phyloP scores from a whole-genome alignment of 768 basidiomycete species.

The Brasilioporus rufonigricans region DNA sequence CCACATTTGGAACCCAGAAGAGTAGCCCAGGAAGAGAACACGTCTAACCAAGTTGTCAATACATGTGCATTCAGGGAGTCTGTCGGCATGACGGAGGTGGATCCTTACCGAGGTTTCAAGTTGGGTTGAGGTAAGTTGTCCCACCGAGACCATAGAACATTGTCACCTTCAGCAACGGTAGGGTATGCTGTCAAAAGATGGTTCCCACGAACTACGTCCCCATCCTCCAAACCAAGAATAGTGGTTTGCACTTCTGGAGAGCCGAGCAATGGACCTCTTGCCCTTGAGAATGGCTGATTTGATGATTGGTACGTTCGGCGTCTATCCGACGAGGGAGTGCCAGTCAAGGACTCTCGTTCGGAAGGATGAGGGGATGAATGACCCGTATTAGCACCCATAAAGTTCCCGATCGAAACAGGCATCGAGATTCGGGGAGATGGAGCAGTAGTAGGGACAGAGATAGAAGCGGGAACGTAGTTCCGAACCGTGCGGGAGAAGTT shows the following conservation, averaged over 20 bases:
- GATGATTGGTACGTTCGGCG: constrained; percentile 8
- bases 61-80: neutral
- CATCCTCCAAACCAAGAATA: constrained; percentile 24
- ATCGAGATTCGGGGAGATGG: constrained; percentile 50
- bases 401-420: constrained; percentile 47
- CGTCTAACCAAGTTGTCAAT: constrained; percentile 30
- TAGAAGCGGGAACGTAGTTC: constrained; percentile 48
- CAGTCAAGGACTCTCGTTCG: constrained; percentile 10
- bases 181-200: constrained; percentile 27
- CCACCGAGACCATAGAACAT: constrained; percentile 34
- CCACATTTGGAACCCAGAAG: constrained; percentile 57
- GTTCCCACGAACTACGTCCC: constrained; percentile 15
- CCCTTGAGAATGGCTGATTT: constrained; percentile 8
- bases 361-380: constrained; percentile 27
- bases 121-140: constrained; percentile 22
- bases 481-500: constrained; percentile 52
- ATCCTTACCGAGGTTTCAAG: constrained; percentile 20
- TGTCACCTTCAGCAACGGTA: constrained; percentile 31
- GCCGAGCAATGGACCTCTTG: constrained; percentile 34
- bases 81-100: neutral
- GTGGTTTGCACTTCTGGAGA: constrained; percentile 17
- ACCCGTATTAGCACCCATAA: constrained; percentile 32
- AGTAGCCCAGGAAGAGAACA: constrained; percentile 54
- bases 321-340: constrained; percentile 10
- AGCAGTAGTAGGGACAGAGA: constrained; percentile 45